Base-by-base conservation (phyloP, 176 grass and related monocot species). In the Oryza rufipogon region DNA sequence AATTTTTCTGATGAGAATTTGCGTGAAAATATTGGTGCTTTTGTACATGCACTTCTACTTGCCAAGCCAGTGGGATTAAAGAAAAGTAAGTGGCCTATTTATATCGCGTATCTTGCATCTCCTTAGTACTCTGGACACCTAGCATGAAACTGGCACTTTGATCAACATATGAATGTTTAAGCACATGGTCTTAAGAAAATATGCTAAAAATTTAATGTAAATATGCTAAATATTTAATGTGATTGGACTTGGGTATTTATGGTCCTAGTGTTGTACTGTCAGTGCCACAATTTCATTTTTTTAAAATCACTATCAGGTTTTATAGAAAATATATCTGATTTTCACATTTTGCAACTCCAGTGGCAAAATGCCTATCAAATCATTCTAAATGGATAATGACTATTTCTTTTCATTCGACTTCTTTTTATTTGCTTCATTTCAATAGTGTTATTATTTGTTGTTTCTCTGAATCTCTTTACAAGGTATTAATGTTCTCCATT, bases 1-100 rank as follows among this genome's bases (percentile, higher is more conserved):
- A 99, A 94, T 80, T 99, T 99, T 80, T 89, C 93, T 20, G 93
- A 94, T 78, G 96, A 96, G 77, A 86, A 66, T 84, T 88, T 99
- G 70, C 85, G 86, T 89, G 93, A 96, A 90, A 99, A 99, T 84
- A 96, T 96, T 41, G 96, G 96, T 83, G 96, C 96, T 52, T 99
- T 99, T 66, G 93, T 99, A 38, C 79, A 99, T 89, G 91, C 91
- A 13, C 91, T 99, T 79, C 94, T 99, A 86, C 83, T 96, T 91
- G 93, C 96, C 76, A 99, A 99, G 80, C 93, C 93, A 8, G 91
- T 91, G 64, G 96, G 93, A 34, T 77, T 96, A 45, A 99, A 99
- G 91, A 99, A 95, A 88, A 99, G 93, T 97, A 91, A 91, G 95
- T 87, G 13, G 11, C 70, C 14, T 71, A 12, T 14, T 79, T 4